Base-by-base conservation (phyloP, 176 grass and related monocot species). In the Saccharum officinarum region DNA sequence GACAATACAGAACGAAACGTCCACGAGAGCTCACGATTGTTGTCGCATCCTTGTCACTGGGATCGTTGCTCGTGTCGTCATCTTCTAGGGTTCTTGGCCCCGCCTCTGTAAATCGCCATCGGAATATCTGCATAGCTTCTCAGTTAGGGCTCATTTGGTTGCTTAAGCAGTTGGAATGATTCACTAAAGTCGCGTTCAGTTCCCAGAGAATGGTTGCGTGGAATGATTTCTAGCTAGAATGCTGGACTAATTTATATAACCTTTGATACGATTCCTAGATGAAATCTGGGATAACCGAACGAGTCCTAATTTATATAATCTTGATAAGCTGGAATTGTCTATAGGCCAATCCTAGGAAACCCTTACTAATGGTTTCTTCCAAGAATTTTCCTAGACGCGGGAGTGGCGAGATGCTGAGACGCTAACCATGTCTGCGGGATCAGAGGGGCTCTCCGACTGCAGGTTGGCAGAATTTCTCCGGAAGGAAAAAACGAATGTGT, bases 41-140 rank as follows among this genome's bases (percentile, higher is more conserved):
- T 85, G 70, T 4, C 22, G 11, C 55, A n/a, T 82, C 83, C 37
- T 57, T 67, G 73, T 78, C 88, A 7, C 25, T 0, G 52, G 16
- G 39, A 65, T 70, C 52, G 42, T 65, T 25, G 36, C 36, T 42
- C 36, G 20, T 50, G 75, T 45, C 57, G 40, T 65, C 73, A 36
- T 60, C 74, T 17, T 6, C 67, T 30, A 6, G 72, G 72, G 45
- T 17, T 70, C 61, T 37, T 52, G 84, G 13, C 20, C 30, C 47
- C 30, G 30, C 6, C 22, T 16, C 79, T 28, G 62, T 9, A 42
- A 77, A 67, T 88, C 52, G 10, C 73, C 73, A 49, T 83, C 80
- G 15, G 39, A 64, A 62, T 38, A 83, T 41, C 18, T 2, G 10
- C 37, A 63, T 52, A 83, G 17, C 54, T 63, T 73, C 81, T 45